phyloP scores from a whole-genome alignment of 257 asterid genomes.

The Solanum rostratum region DNA sequence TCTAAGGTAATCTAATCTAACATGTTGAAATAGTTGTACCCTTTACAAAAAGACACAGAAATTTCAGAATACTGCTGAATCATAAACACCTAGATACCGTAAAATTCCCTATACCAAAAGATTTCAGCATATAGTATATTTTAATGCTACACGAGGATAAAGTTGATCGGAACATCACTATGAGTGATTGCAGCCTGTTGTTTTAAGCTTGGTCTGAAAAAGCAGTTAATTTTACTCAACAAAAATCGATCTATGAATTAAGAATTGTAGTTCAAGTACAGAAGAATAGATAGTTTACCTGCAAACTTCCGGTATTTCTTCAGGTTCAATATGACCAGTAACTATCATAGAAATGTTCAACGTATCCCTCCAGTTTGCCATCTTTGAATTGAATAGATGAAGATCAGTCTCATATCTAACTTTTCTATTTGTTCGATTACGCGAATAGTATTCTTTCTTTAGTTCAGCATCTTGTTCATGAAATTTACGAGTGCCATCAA shows the following conservation, averaged over 20 bases:
- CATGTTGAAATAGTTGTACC: no score
- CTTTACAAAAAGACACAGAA: no score
- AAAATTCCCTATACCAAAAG: no score
- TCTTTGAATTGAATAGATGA: constrained; percentile 30
- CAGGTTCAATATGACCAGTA: constrained; percentile 19
- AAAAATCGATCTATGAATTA: no score
- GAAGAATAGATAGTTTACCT: constrained; percentile 18
- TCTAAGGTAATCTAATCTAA: not conserved
- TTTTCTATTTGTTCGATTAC: constrained; percentile 14
- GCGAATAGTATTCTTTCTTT: constrained; percentile 28
- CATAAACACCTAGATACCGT: no score
- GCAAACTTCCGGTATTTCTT: constrained; percentile 48
- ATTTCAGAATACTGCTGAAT: no score
- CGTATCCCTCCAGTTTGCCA: constrained; percentile 70
- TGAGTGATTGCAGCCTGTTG: no score
- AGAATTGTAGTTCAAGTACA: not conserved
- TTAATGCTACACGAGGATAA: no score
- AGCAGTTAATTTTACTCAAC: no score
- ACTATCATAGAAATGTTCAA: constrained; percentile 22
- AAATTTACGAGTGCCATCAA: constrained; percentile 37
- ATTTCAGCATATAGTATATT: no score
- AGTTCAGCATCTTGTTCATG: constrained; percentile 49
- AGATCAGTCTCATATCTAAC: constrained; percentile 48
- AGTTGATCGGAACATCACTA: no score
- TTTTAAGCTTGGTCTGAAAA: no score